Percentiles rank a stretch among this genome's conserved stretches.
Conservation (phyloP, 179 eudicot genomes). For the Silene noctiflora region DNA sequence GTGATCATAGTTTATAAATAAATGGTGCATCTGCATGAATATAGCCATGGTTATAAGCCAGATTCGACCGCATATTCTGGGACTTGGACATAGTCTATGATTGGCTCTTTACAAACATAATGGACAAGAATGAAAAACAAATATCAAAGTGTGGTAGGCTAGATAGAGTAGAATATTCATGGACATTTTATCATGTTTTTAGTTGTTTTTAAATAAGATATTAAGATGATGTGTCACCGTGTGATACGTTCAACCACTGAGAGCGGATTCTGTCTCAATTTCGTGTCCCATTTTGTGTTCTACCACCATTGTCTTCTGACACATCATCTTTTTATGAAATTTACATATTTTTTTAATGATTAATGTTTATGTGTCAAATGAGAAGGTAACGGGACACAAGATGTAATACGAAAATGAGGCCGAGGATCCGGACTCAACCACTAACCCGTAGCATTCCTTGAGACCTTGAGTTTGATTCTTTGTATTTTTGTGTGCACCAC, state of each 20-base stretch:
- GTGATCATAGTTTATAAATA: neutral
- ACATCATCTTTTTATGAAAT: too few species aligned
- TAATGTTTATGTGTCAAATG: too few species aligned
- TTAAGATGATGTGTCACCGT: neutral
- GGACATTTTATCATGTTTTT: neutral
- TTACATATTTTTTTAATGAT: too few species aligned
- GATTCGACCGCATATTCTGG: neutral
- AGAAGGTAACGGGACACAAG: too few species aligned
- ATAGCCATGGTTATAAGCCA: conserved; percentile 10
- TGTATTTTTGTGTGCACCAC: neutral
- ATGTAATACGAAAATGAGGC: too few species aligned
- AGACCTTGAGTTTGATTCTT: neutral
- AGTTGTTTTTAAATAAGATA: neutral
- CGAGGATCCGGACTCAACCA: neutral
- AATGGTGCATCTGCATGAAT: neutral
- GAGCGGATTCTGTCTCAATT: too few species aligned
- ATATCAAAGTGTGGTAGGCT: neutral
- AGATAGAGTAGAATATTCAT: conserved; percentile 9
- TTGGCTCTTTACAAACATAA: conserved; percentile 13
- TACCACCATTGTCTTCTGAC: too few species aligned
- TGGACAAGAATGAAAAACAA: conserved; percentile 9
- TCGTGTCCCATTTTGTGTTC: too few species aligned
- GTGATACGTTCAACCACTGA: conserved; percentile 1
- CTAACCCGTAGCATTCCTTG: neutral
- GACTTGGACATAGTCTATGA: conserved; percentile 10